Base-by-base conservation (phyloP, 1,139 yeast genomes). In the Candida albicans region DNA sequence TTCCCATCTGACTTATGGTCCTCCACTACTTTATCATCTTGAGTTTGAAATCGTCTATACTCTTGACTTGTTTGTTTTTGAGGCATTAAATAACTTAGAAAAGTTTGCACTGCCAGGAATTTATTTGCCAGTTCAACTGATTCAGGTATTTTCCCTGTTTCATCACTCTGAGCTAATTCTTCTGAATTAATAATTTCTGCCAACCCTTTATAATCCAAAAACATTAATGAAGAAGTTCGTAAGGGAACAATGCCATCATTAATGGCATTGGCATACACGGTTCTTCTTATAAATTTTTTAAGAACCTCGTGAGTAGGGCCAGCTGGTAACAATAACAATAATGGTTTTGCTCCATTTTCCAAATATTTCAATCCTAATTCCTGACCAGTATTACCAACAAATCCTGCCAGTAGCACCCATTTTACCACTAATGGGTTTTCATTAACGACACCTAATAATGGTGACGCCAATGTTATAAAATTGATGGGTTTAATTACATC, bases 221-320 rank as follows among this genome's bases (percentile, higher is more conserved):
- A 93, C 25, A 91, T 65, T 44, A 93, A 65, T 0, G 96, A 86
- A 0, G 96, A 81, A 0, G 99, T 90, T 44, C 97, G 71, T 38
- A 93, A 68, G 0, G 99, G 98, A 0, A 93, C 99, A 44, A 93
- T 90, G 0, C 98, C 99, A 61, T 88, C 96, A 57, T 87, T 82
- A n/a, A 83, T 70, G 1, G 84, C 82, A 57, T 87, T 87, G 2
- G 95, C 91, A 57, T 88, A 85, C 0, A 86, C 71, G 0, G 95
- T 87, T 52, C 98, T 70, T 45, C 86, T 72, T 40, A 68, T 67
- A 60, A 93, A 93, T 52, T 65, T 65, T 45, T 76, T 74, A 44
- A 93, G 68, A 1, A 85, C 76, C 32, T 67, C 73, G 55, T 87
- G 89, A 0, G 95, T 82, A 0, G 95, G 89, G 0, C 95, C 95